phyloP scores from a whole-genome alignment of 345 rosid genomes.

The Bruguiera sexangula region DNA sequence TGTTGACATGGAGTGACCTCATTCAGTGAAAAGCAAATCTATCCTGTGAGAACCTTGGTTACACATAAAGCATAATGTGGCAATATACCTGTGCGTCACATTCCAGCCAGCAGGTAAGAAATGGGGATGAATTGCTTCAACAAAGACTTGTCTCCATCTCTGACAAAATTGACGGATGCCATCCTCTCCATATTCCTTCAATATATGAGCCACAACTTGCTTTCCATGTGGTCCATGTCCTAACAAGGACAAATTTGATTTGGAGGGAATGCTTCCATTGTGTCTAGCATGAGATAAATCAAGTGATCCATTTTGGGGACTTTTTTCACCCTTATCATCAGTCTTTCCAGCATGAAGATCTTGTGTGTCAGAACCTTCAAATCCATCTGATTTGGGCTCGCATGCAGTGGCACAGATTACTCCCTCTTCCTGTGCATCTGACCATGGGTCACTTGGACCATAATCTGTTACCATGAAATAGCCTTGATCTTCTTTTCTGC shows the following conservation, averaged over 20 bases:
- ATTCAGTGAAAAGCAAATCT: not conserved
- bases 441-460: conserved; percentile 20
- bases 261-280: conserved; percentile 31
- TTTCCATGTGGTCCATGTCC: conserved; percentile 99
- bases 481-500: conserved; percentile 19
- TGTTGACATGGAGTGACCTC: not conserved
- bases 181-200: conserved; percentile 62
- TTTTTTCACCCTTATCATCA: conserved; percentile 28
- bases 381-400: conserved; percentile 23
- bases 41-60: not conserved
- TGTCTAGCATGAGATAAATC: conserved; percentile 26
- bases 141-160: conserved; percentile 91
- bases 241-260: conserved; percentile 63
- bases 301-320: conserved; percentile 15
- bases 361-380: conserved; percentile 27
- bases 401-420: conserved; percentile 11
- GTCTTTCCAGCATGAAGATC: conserved; percentile 19
- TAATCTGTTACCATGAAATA: conserved; percentile 11
- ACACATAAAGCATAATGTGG: not conserved
- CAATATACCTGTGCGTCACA: conserved; percentile 69
- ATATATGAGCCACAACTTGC: conserved; percentile 68
- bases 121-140: conserved; percentile 70
- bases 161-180: conserved; percentile 79
- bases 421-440: conserved; percentile 17
- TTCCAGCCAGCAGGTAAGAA: conserved; percentile 93